A percentile compares a stretch with the other conserved stretches of the same genome.
Conservation (phyloP, 176 grass and related monocot species). For the Chrysopogon serrulatus region DNA sequence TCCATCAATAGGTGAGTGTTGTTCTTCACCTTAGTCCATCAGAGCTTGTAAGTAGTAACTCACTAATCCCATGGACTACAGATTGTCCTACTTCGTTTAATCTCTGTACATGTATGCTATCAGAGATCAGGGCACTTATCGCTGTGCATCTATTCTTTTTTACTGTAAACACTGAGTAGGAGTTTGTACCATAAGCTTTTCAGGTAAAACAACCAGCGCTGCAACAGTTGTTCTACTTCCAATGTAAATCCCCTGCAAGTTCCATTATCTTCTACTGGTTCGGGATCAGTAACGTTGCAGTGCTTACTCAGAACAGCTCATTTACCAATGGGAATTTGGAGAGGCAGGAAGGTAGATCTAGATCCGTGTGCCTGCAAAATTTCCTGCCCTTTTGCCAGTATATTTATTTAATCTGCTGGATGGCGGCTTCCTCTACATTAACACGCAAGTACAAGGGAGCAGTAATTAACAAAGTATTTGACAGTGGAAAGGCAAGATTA, state of each 20-base stretch:
- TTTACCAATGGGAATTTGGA: slow-evolving; percentile 62
- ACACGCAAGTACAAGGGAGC: slow-evolving; percentile 40
- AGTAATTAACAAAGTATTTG: slow-evolving; percentile 31
- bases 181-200: slow-evolving; percentile 23
- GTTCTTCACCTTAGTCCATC: neutral
- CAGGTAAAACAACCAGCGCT: slow-evolving; percentile 34
- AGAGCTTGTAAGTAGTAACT: neutral
- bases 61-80: neutral
- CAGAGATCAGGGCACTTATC: neutral
- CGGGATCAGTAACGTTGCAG: slow-evolving; percentile 36
- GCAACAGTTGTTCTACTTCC: slow-evolving; percentile 56
- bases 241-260: slow-evolving; percentile 55
- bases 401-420: slow-evolving; percentile 26
- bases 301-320: slow-evolving; percentile 38
- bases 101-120: neutral
- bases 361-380: slow-evolving; percentile 60
- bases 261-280: slow-evolving; percentile 48
- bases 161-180: slow-evolving; percentile 15
- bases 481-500: slow-evolving; percentile 55
- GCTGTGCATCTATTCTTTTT: neutral
- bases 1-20: neutral
- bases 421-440: slow-evolving; percentile 28
- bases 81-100: neutral
- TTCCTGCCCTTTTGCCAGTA: slow-evolving; percentile 41
- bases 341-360: slow-evolving; percentile 61